phyloP scores from a whole-genome alignment of 2,329 filamentous ascomycete species.

The Phialemonium atrogriseum region DNA sequence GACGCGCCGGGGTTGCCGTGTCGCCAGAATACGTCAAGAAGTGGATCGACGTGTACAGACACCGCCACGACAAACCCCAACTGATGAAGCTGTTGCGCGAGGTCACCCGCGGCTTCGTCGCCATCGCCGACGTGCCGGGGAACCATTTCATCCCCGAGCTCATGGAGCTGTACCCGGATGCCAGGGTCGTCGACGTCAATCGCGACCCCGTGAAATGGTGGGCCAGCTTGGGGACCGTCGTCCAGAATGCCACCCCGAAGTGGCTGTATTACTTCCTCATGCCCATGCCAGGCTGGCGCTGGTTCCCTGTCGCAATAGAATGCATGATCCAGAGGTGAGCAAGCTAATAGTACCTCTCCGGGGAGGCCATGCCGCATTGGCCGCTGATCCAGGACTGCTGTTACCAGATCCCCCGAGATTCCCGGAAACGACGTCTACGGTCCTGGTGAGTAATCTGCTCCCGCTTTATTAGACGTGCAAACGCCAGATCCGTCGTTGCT shows the following conservation, averaged over 20 bases:
- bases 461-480: background rate
- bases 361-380: too few relatives aligned
- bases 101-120: slow-evolving; percentile 27
- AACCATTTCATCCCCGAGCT: slow-evolving; percentile 30
- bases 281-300: slow-evolving; percentile 7
- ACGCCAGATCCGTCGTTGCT: background rate
- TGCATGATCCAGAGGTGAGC: too few relatives aligned
- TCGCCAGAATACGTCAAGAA: slow-evolving; percentile 3
- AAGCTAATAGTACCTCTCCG: too few relatives aligned
- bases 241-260: slow-evolving; percentile 4
- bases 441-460: background rate
- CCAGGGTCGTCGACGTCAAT: slow-evolving; percentile 29
- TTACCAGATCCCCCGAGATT: too few relatives aligned
- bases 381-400: too few relatives aligned
- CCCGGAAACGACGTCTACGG: too few relatives aligned
- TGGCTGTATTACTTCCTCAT: background rate
- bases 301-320: slow-evolving; percentile 2
- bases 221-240: slow-evolving; percentile 13
- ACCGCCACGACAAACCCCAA: slow-evolving; percentile 3
- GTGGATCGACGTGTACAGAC: slow-evolving; percentile 5
- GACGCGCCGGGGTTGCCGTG: too few relatives aligned
- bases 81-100: slow-evolving; percentile 15
- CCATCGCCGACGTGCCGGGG: slow-evolving; percentile 29
- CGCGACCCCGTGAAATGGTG: slow-evolving; percentile 22
- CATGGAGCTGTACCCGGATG: slow-evolving; percentile 33